Percentiles rank a stretch among this genome's conserved stretches.
Evolutionary conservation across 2,329 filamentous ascomycete genomes (phyloP).

Genomic region (Talaromyces sp.): DNA sequence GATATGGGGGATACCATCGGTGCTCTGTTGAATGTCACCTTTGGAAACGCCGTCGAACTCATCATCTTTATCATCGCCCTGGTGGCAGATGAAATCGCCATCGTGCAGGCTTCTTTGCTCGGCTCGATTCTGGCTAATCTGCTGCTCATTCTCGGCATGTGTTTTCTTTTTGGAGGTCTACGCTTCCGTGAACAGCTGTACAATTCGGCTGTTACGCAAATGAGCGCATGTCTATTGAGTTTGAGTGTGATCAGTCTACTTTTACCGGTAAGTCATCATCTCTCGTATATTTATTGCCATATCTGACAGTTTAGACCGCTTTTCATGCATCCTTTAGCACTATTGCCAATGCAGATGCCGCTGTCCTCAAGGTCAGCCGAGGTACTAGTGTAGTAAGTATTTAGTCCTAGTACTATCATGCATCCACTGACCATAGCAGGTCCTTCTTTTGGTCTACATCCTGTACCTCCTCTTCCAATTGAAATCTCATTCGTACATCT

Average conservation of each 20-base stretch:
- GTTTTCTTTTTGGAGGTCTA: slow-evolving; percentile 76
- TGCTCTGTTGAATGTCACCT: slow-evolving; percentile 67
- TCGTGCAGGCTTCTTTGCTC: slow-evolving; percentile 80
- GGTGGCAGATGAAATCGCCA: slow-evolving; percentile 73
- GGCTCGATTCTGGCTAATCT: slow-evolving; percentile 84
- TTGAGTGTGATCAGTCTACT: slow-evolving; percentile 82
- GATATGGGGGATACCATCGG: slow-evolving; percentile 67
- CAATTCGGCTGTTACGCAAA: slow-evolving; percentile 86
- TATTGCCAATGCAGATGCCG: slow-evolving; percentile 57
- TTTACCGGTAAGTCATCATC: slow-evolving; percentile 59
- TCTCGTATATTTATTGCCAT: neutral
- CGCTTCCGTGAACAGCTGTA: slow-evolving; percentile 85
- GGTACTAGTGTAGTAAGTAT: slow-evolving; percentile 72
- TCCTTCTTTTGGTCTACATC: slow-evolving; percentile 72
- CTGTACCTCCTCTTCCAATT: slow-evolving; percentile 88
- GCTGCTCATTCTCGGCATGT: slow-evolving; percentile 82
- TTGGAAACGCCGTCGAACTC: slow-evolving; percentile 70
- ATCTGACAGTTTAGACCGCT: slow-evolving; percentile 59
- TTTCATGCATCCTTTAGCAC: slow-evolving; percentile 79
- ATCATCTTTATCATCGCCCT: slow-evolving; percentile 71
- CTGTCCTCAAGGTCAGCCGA: slow-evolving; percentile 76
- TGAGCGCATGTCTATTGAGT: slow-evolving; percentile 85
- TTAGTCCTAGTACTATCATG: slow-evolving; percentile 39
- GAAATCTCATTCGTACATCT: slow-evolving; percentile 84
- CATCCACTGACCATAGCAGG: neutral